phyloP scores from a whole-genome alignment of 257 asterid genomes.

The Solanum arcanum region DNA sequence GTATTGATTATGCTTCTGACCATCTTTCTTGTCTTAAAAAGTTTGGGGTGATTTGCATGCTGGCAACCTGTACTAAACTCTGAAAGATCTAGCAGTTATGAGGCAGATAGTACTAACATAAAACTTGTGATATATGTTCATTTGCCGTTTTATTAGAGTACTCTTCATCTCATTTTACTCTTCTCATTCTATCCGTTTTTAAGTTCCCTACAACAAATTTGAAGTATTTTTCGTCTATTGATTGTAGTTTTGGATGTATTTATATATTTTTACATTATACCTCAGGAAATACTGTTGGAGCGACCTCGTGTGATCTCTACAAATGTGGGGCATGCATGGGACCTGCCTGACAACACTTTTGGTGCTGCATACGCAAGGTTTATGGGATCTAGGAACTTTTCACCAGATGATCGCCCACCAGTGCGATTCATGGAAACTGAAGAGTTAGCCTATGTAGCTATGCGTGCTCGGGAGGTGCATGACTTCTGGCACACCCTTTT shows the following conservation, averaged over 20 bases:
- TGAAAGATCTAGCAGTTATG: background rate
- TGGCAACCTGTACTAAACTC: background rate
- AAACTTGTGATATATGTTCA: background rate
- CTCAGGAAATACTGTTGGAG: slow-evolving; percentile 57
- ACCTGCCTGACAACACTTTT: slow-evolving; percentile 77
- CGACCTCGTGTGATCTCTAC: slow-evolving; percentile 88
- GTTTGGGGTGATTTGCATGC: background rate
- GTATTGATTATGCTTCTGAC: background rate
- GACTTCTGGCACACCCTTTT: slow-evolving; percentile 96
- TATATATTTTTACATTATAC: background rate
- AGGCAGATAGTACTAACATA: background rate
- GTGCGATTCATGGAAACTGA: slow-evolving; percentile 95
- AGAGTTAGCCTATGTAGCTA: slow-evolving; percentile 80
- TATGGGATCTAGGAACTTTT: slow-evolving; percentile 93
- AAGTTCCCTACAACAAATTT: background rate
- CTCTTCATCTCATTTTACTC: background rate
- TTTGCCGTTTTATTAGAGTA: background rate
- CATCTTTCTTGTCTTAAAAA: background rate
- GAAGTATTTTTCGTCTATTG: background rate
- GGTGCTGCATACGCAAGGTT: slow-evolving; percentile 94
- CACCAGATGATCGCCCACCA: slow-evolving; percentile 94
- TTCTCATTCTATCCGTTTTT: background rate
- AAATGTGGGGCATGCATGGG: slow-evolving; percentile 87
- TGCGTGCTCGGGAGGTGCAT: slow-evolving; percentile 96
- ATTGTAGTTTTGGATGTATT: background rate